A percentile compares a stretch with the other conserved stretches of the same genome.
phyloP scores from a whole-genome alignment of 208 protist genomes.

The Trypanosoma avium region DNA sequence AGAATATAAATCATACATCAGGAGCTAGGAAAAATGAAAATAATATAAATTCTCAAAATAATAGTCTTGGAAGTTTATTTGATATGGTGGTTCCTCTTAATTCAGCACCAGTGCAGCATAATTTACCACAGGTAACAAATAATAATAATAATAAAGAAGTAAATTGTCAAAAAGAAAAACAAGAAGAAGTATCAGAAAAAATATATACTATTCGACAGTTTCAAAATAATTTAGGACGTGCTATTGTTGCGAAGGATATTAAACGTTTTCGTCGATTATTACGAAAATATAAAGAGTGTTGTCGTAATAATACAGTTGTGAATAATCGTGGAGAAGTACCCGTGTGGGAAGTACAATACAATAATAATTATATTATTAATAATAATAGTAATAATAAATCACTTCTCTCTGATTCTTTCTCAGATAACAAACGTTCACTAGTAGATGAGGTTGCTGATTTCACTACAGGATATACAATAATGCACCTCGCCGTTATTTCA shows the following conservation, averaged over 20 bases:
- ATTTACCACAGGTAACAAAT: too few species aligned
- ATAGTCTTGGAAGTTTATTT: too few species aligned
- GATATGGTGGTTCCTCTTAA: too few species aligned
- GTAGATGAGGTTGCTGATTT: conserved; percentile 39
- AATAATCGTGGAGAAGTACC: neutral
- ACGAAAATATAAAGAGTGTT: conserved; percentile 11
- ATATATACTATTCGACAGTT: conserved; percentile 27
- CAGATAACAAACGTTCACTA: conserved; percentile 8
- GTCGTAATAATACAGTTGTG: neutral
- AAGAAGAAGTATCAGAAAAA: neutral
- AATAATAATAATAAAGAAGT: too few species aligned
- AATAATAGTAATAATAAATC: too few species aligned
- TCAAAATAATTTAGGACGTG: conserved; percentile 35
- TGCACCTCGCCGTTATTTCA: conserved; percentile 39
- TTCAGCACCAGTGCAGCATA: too few species aligned
- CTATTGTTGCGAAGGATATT: conserved; percentile 20
- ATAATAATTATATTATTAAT: neutral
- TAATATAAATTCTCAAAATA: too few species aligned
- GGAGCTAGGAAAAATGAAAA: too few species aligned
- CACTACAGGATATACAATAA: conserved; percentile 43
- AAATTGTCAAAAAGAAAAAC: conserved; percentile 5
- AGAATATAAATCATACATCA: too few species aligned
- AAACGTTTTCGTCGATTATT: conserved; percentile 26
- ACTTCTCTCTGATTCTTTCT: neutral
- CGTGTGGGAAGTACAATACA: neutral